Conservation (phyloP, 2,329 filamentous ascomycete genomes). For the Aspergillus neotritici region DNA sequence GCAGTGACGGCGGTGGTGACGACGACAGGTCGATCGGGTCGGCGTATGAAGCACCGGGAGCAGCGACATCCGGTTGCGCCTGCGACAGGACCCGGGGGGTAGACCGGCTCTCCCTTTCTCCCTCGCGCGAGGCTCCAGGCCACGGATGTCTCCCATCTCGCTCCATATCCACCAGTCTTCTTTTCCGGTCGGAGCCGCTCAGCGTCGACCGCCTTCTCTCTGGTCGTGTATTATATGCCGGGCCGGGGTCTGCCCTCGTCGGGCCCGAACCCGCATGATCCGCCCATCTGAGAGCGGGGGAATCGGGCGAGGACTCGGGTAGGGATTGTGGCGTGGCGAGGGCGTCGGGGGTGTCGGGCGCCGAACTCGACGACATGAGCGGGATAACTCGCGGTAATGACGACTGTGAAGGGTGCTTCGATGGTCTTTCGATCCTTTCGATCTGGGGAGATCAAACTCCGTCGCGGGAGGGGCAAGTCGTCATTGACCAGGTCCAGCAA, state of each 20-base stretch:
- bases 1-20: constrained; percentile 18
- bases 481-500: constrained; percentile 22
- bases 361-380: constrained; percentile 24
- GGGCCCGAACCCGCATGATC: constrained; percentile 13
- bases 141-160: constrained; percentile 11
- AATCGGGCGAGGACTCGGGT: not conserved
- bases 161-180: constrained; percentile 35
- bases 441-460: constrained; percentile 29
- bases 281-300: too few relatives aligned
- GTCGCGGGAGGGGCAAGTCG: constrained; percentile 25
- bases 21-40: constrained; percentile 31
- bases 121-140: constrained; percentile 13
- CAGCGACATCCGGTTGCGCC: constrained; percentile 4
- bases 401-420: constrained; percentile 3
- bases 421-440: constrained; percentile 12
- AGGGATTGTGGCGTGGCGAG: constrained; percentile 5
- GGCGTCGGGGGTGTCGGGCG: constrained; percentile 7
- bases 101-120: constrained; percentile 20
- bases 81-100: constrained; percentile 18
- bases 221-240: constrained; percentile 12
- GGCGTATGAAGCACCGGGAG: constrained; percentile 26
- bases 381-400: not conserved
- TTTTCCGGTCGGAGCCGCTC: constrained; percentile 35
- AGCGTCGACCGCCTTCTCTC: constrained; percentile 20
- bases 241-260: constrained; percentile 13